phyloP scores from a whole-genome alignment of 2,329 filamentous ascomycete genomes.

The Neonectria sp. region DNA sequence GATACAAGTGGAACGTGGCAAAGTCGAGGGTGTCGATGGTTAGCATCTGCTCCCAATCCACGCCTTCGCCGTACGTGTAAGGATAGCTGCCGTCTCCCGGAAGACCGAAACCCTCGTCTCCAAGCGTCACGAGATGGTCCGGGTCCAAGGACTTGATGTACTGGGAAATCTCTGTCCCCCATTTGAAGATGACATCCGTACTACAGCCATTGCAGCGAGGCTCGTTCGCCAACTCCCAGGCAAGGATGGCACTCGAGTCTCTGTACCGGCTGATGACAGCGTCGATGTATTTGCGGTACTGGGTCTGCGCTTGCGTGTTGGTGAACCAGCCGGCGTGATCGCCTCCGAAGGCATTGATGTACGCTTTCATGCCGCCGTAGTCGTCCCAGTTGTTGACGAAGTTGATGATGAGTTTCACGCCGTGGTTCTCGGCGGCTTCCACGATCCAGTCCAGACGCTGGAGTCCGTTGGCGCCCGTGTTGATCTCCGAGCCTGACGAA shows the following conservation, averaged over 20 bases:
- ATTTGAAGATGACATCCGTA: conserved; percentile 57
- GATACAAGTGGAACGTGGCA: conserved; percentile 52
- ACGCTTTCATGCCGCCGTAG: conserved; percentile 76
- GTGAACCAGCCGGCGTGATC: conserved; percentile 70
- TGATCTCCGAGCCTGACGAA: conserved; percentile 67
- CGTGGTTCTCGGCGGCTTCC: conserved; percentile 68
- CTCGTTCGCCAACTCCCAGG: conserved; percentile 69
- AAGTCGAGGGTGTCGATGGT: conserved; percentile 68
- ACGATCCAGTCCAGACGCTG: conserved; percentile 75
- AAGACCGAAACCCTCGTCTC: conserved; percentile 68
- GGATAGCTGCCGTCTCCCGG: conserved; percentile 67
- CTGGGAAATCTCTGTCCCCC: conserved; percentile 65
- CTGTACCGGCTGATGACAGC: conserved; percentile 65
- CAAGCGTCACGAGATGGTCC: conserved; percentile 73
- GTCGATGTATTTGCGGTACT: conserved; percentile 71
- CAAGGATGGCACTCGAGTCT: conserved; percentile 63
- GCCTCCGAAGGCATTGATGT: conserved; percentile 71
- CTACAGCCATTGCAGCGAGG: conserved; percentile 52
- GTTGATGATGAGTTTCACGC: conserved; percentile 75
- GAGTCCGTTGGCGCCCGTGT: conserved; percentile 73
- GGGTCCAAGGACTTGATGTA: conserved; percentile 77
- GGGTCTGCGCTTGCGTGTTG: conserved; percentile 64
- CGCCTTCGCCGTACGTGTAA: conserved; percentile 65
- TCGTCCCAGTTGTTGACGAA: conserved; percentile 80
- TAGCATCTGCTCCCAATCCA: conserved; percentile 67